A percentile compares a stretch with the other conserved stretches of the same genome.
Conservation (phyloP, 805 yeast genomes). For the Schizosaccharomyces octosporus region DNA sequence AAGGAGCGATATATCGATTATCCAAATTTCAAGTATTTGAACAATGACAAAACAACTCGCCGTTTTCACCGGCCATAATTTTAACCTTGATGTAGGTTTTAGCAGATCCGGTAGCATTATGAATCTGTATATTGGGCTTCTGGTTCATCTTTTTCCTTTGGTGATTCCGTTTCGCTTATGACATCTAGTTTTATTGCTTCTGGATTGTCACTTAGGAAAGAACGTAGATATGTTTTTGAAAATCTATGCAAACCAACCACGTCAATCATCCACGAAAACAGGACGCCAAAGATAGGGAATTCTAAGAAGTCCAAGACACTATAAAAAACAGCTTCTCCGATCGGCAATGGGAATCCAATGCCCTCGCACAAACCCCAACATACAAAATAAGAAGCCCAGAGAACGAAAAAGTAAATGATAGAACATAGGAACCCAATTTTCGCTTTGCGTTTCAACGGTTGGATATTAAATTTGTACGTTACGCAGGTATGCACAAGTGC, state of each 20-base stretch:
- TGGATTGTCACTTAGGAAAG: too few species aligned
- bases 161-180: too few species aligned
- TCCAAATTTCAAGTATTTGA: too few species aligned
- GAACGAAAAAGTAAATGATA: not conserved
- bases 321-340: constrained; percentile 9
- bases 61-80: too few species aligned
- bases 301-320: constrained; percentile 22
- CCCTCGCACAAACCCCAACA: constrained; percentile 36
- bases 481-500: not conserved
- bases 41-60: too few species aligned
- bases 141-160: too few species aligned
- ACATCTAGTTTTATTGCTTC: too few species aligned
- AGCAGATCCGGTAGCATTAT: too few species aligned
- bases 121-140: too few species aligned
- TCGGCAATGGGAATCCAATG: constrained; percentile 24
- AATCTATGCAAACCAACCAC: not conserved
- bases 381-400: constrained; percentile 7
- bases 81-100: too few species aligned
- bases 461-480: not conserved
- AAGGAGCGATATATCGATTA: too few species aligned
- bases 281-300: constrained; percentile 10
- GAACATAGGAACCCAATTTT: not conserved
- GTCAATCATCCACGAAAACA: not conserved
- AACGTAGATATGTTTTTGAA: too few species aligned
- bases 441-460: not conserved